These are phyloP conservation scores for Holtermanniella nyarrowii DNA, from an alignment of 768 basidiomycete genomes.

Conservation along the genomic window DNA sequence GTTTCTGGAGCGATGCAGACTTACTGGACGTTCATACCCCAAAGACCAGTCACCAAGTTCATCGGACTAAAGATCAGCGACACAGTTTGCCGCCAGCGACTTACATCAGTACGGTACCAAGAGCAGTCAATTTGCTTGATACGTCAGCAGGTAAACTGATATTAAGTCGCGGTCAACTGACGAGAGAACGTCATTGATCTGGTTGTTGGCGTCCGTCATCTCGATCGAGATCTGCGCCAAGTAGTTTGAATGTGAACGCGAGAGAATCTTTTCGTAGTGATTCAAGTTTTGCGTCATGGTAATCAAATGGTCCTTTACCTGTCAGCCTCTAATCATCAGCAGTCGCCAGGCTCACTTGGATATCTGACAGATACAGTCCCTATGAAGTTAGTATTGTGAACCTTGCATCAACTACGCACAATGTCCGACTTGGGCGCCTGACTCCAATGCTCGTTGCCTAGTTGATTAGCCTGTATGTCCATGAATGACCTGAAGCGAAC, in stretches of 20 bases:
- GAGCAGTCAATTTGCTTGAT: constrained; percentile 68
- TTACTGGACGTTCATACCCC: constrained; percentile 93
- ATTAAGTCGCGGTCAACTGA: constrained; percentile 11
- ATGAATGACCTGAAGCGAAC: neutral
- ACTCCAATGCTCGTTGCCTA: constrained; percentile 79
- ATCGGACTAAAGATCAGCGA: constrained; percentile 25
- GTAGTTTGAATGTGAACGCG: constrained; percentile 97
- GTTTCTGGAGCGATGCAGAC: neutral
- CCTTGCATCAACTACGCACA: constrained; percentile 44
- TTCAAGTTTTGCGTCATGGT: constrained; percentile 99
- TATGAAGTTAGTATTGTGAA: constrained; percentile 34
- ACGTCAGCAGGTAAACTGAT: neutral
- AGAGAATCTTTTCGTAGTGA: constrained; percentile 98
- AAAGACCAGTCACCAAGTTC: constrained; percentile 89
- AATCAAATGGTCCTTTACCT: constrained; percentile 77
- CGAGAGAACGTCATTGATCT: constrained; percentile 97
- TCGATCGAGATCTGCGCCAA: constrained; percentile 99
- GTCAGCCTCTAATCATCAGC: neutral
- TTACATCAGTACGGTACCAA: constrained; percentile 93
- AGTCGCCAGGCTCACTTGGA: constrained; percentile 51
- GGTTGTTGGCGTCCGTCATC: constrained; percentile 99
- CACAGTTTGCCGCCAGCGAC: constrained; percentile 42
- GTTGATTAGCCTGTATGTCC: neutral
- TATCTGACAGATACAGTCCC: constrained; percentile 92
- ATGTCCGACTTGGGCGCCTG: constrained; percentile 97